These are phyloP conservation scores for Globisporangium paroecandrum DNA, from an alignment of 352 stramenopile species.

Conservation along the genomic window DNA sequence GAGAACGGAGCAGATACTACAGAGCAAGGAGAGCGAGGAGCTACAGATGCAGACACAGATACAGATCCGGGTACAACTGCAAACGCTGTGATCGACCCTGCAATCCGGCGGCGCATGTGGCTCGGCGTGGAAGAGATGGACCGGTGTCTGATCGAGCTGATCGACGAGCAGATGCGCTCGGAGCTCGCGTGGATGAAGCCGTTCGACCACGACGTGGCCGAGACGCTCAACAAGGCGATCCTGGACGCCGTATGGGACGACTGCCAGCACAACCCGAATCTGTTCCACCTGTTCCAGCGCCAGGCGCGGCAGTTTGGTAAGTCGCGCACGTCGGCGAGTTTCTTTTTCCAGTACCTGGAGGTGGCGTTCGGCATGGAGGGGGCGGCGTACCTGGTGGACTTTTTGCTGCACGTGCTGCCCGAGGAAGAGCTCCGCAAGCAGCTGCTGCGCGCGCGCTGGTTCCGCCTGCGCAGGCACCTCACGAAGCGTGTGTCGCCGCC, in stretches of 20 bases:
- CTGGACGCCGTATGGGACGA: constrained; percentile 83
- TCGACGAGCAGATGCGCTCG: constrained; percentile 41
- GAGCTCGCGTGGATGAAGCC: constrained; percentile 31
- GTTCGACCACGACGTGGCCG: constrained; percentile 62
- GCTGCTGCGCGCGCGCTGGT: constrained; percentile 60
- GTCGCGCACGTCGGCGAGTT: constrained; percentile 38
- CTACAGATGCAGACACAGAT: background rate
- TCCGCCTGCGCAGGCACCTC: constrained; percentile 58
- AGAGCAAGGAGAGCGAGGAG: background rate
- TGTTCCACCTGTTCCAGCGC: constrained; percentile 80
- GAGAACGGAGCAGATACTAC: background rate
- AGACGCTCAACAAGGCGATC: constrained; percentile 70
- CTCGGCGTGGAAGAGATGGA: constrained; percentile 76
- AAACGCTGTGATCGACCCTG: background rate
- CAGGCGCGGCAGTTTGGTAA: constrained; percentile 79
- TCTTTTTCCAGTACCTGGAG: constrained; percentile 81
- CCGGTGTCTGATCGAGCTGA: constrained; percentile 54
- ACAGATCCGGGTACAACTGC: background rate
- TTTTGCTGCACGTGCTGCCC: constrained; percentile 75
- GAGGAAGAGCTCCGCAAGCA: constrained; percentile 62
- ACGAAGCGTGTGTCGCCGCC: constrained; percentile 47
- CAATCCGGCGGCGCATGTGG: constrained; percentile 44
- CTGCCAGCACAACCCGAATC: constrained; percentile 78
- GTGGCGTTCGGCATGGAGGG: constrained; percentile 74
- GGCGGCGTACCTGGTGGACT: constrained; percentile 75